Evolutionary conservation across 345 rosid species (phyloP).

Genomic region (Sapria himalayana): DNA sequence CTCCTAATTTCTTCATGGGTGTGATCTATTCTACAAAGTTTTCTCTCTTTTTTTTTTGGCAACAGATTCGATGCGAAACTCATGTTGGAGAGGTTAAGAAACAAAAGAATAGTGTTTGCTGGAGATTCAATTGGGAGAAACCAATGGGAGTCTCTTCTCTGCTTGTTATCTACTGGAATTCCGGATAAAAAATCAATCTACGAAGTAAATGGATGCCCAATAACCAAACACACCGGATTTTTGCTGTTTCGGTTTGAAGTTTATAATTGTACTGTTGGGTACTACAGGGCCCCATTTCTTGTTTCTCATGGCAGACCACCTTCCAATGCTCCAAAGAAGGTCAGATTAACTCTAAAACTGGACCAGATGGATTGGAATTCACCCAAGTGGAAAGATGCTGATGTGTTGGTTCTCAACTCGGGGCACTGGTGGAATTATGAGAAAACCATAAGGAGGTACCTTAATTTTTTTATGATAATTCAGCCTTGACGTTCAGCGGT

Average conservation of each 20-base stretch:
- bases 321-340: constrained; percentile 22
- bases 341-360: constrained; percentile 54
- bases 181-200: constrained; percentile 33
- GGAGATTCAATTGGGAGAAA: constrained; percentile 96
- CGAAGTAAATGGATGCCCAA: constrained; percentile 74
- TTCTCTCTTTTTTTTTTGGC: not conserved
- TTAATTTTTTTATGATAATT: constrained; percentile 1
- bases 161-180: constrained; percentile 60
- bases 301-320: constrained; percentile 74
- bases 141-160: constrained; percentile 88
- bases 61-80: constrained; percentile 58
- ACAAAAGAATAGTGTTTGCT: constrained; percentile 66
- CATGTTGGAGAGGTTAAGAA: constrained; percentile 60
- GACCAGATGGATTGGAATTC: constrained; percentile 77
- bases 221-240: constrained; percentile 78
- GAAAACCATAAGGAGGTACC: constrained; percentile 79
- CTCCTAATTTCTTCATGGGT: not conserved
- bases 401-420: constrained; percentile 55
- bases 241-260: constrained; percentile 58
- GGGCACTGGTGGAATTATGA: constrained; percentile 98
- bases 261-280: constrained; percentile 74
- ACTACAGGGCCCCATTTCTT: constrained; percentile 75
- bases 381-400: constrained; percentile 55
- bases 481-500: too few species aligned
- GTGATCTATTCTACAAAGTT: not conserved